Evolutionary conservation across 148 eudicot genomes (phyloP), one percentile per base, ranked within the genome.

Genomic region (Simmondsia chinensis): DNA sequence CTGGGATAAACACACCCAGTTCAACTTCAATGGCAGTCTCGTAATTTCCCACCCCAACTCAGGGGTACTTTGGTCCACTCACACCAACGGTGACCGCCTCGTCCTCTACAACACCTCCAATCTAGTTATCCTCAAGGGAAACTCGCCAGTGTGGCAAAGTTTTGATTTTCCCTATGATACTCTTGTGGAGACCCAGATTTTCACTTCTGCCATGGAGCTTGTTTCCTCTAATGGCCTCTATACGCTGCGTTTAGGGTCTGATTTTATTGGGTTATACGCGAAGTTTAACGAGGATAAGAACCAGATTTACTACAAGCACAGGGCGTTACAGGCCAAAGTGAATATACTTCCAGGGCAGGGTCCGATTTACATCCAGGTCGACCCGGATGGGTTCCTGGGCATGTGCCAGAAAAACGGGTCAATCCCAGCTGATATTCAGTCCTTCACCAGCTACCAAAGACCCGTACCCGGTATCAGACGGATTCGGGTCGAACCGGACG

Each of bases 61-160:
- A 6, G 70, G 86, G 81, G 75, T 77, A 52, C 54, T 76, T 25
- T 91, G 99, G 99, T 82, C 99, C 39, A 79, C 72, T n/a, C 9
- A 51, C 16, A 82, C 75, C 1, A 31, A 48, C 8, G 99, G 99
- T 15, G 81, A 72, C 50, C 71, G 71, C 10, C 88, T 82, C 33
- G 55, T 53, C 62, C 70, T 91, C 28, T 63, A 68, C 31, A 46
- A 56, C 50, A 56, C 59, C 4, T 60, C 99, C 2, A 79, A 85
- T 59, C 70, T 91, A 14, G 56, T 54, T 42, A 46, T 91, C 2
- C 42, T 60, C 0, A 41, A 47, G 17, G 49, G 46, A 39, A n/a
- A 39, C 35, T 0, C 52, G 20, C 34, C 42, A n/a, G n/a, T 69
- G 2, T 91, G 99, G 99, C 79, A 82, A 33, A 85, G 95, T 61